Evolutionary conservation across 2,329 filamentous ascomycete genomes (phyloP).

Genomic region (Lithohypha guttulata): DNA sequence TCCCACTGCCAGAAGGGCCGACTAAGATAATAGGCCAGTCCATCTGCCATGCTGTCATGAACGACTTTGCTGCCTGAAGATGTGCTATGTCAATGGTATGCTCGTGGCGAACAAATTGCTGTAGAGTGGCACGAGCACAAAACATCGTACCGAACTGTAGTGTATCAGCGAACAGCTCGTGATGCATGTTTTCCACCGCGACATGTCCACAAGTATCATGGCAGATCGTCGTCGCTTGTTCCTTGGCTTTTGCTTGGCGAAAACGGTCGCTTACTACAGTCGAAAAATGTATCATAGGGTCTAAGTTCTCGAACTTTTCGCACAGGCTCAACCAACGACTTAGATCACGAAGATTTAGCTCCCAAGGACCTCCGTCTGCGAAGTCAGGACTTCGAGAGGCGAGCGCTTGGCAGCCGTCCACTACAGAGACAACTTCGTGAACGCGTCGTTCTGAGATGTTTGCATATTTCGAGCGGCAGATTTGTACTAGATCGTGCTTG

Average conservation of each 20-base stretch:
- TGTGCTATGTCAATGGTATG: conserved; percentile 29
- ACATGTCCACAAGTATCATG: neutral
- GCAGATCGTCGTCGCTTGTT: conserved; percentile 48
- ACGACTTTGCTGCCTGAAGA: conserved; percentile 67
- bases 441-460: conserved; percentile 49
- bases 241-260: conserved; percentile 58
- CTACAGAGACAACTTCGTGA: conserved; percentile 61
- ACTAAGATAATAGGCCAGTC: conserved; percentile 83
- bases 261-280: conserved; percentile 83
- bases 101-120: conserved; percentile 27
- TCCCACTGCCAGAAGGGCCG: conserved; percentile 75
- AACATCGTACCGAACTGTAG: conserved; percentile 73
- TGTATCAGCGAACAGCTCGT: conserved; percentile 54
- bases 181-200: conserved; percentile 48
- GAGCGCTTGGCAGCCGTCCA: conserved; percentile 66
- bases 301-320: conserved; percentile 43
- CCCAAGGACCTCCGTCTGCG: conserved; percentile 67
- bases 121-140: conserved; percentile 46
- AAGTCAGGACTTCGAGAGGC: conserved; percentile 48
- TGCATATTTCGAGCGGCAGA: conserved; percentile 70
- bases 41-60: conserved; percentile 77
- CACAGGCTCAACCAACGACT: conserved; percentile 75
- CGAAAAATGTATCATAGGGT: conserved; percentile 64
- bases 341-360: conserved; percentile 86
- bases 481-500: conserved; percentile 66